These are phyloP conservation scores for Zopfochytrium polystomum DNA, from an alignment of 371 early-diverging fungal species.

Conservation along the genomic window DNA sequence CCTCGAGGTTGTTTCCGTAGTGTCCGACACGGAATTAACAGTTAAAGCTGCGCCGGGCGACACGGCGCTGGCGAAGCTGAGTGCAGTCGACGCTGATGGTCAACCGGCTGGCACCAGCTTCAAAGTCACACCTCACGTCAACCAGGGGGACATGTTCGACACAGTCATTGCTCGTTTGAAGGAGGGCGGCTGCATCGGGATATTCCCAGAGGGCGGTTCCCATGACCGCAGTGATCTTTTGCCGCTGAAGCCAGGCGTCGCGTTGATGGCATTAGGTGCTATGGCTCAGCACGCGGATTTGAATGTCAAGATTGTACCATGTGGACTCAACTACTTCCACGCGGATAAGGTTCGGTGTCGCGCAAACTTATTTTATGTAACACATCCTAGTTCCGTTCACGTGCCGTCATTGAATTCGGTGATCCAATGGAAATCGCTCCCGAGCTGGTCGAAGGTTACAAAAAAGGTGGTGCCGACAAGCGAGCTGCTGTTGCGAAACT, in stretches of 20 bases:
- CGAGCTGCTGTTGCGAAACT: conserved; percentile 75
- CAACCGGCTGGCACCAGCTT: conserved; percentile 47
- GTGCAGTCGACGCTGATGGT: conserved; percentile 30
- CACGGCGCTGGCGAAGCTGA: conserved; percentile 59
- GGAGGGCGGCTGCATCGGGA: conserved; percentile 80
- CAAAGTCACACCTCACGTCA: conserved; percentile 80
- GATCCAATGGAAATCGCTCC: conserved; percentile 73
- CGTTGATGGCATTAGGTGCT: conserved; percentile 90
- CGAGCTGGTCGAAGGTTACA: conserved; percentile 76
- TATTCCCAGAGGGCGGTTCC: conserved; percentile 97
- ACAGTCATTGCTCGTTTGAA: conserved; percentile 75
- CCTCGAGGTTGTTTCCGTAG: too few species aligned
- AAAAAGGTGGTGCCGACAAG: conserved; percentile 75
- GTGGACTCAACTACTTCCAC: conserved; percentile 91
- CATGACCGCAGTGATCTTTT: conserved; percentile 94
- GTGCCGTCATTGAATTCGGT: conserved; percentile 95
- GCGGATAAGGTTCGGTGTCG: conserved; percentile 62
- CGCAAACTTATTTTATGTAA: too few species aligned
- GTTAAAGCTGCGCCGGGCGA: conserved; percentile 55
- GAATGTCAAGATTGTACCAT: conserved; percentile 90
- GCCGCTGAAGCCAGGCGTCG: conserved; percentile 79
- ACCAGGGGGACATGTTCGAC: conserved; percentile 81
- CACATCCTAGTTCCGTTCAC: conserved; percentile 70
- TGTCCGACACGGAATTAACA: too few species aligned
- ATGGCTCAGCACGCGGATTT: conserved; percentile 82